Conservation (phyloP, 1,139 yeast genomes). For the Pichiaceae sp. region DNA sequence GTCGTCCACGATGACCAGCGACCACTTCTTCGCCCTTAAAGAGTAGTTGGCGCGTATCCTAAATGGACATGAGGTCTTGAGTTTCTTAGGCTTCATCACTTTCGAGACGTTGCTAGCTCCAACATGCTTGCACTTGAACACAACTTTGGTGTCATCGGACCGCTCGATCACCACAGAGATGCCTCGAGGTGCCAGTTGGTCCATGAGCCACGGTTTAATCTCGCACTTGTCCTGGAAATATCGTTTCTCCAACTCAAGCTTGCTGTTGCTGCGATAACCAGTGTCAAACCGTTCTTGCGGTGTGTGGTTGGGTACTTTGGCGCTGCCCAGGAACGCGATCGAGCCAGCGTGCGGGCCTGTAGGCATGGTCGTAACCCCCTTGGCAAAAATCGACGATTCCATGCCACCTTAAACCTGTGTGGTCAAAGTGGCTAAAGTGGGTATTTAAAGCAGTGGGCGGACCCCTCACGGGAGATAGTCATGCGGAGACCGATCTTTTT, state of each 20-base stretch:
- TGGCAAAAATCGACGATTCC: no score
- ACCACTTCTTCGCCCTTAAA: conserved; percentile 47
- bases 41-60: conserved; percentile 63
- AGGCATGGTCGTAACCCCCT: no score
- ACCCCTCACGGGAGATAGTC: no score
- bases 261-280: neutral
- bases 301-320: conserved; percentile 1
- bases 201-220: conserved; percentile 64
- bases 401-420: no score
- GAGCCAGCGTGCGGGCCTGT: no score
- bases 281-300: neutral
- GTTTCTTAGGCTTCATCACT: conserved; percentile 5
- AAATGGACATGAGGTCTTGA: conserved; percentile 44
- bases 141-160: conserved; percentile 59
- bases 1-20: conserved; percentile 51
- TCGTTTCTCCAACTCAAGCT: conserved; percentile 14
- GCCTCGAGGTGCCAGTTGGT: conserved; percentile 39
- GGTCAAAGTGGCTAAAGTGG: no score
- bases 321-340: no score
- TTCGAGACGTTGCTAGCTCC: conserved; percentile 13
- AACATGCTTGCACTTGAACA: conserved; percentile 54
- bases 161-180: conserved; percentile 61
- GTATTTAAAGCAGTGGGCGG: no score
- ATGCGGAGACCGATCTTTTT: no score
- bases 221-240: conserved; percentile 34